Percentiles rank a stretch among this genome's conserved stretches.
These are phyloP conservation scores for Citrus sp. DNA, from an alignment of 345 rosid genomes.

Conservation along the genomic window DNA sequence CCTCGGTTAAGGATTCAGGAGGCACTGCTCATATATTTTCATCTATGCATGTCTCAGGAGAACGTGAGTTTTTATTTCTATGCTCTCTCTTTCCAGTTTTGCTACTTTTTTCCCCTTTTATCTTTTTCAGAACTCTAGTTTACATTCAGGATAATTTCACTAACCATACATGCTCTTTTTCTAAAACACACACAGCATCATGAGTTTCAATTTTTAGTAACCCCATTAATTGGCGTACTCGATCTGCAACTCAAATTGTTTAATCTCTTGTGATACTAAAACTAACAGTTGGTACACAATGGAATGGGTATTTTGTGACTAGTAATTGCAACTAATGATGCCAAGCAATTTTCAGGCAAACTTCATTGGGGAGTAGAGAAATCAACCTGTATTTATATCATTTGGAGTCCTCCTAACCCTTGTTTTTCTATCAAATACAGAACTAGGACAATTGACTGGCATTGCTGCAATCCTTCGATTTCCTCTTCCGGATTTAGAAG, in stretches of 20 bases:
- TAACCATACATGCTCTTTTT: not conserved
- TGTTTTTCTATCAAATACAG: conserved; percentile 29
- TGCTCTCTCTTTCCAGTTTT: not conserved
- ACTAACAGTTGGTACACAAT: no score
- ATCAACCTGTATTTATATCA: not conserved
- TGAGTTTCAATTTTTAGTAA: not conserved
- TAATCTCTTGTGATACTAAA: not conserved
- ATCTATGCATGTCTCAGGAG: conserved; percentile 93
- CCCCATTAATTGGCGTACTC: not conserved
- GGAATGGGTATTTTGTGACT: not conserved
- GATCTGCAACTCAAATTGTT: not conserved
- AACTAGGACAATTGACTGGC: conserved; percentile 79
- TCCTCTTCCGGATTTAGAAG: conserved; percentile 94
- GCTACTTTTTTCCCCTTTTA: not conserved
- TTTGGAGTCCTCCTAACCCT: not conserved
- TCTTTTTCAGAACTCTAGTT: not conserved
- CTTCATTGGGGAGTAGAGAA: not conserved
- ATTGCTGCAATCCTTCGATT: conserved; percentile 93
- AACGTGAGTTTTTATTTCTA: conserved; percentile 51
- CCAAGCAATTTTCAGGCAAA: not conserved
- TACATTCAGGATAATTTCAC: not conserved
- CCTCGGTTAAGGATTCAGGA: conserved; percentile 73
- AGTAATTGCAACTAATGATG: not conserved
- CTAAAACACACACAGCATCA: not conserved
- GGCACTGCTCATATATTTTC: conserved; percentile 82